phyloP scores from a whole-genome alignment of 2,329 filamentous ascomycete genomes.

The Lecanosticta acicola region DNA sequence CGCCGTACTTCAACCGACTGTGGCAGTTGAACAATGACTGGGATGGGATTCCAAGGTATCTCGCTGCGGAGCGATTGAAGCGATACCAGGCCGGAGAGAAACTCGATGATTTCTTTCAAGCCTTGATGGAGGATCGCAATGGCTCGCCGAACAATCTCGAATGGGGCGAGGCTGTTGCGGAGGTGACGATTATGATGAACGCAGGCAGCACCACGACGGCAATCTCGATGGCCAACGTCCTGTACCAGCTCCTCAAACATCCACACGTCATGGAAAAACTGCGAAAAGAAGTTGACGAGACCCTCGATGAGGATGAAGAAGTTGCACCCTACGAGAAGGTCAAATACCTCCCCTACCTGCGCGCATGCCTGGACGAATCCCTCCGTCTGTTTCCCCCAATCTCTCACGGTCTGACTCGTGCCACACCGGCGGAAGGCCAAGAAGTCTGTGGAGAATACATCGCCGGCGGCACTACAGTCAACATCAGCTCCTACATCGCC shows the following conservation, averaged over 20 bases:
- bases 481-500: slow-evolving; percentile 15
- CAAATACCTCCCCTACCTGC: slow-evolving; percentile 21
- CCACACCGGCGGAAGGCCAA: slow-evolving; percentile 15
- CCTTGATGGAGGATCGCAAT: slow-evolving; percentile 49
- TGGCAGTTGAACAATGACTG: slow-evolving; percentile 38
- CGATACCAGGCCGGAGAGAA: slow-evolving; percentile 50
- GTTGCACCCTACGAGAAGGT: slow-evolving; percentile 28
- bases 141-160: slow-evolving; percentile 45
- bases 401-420: slow-evolving; percentile 13
- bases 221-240: slow-evolving; percentile 36
- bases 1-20: slow-evolving; percentile 40
- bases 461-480: slow-evolving; percentile 14
- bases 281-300: slow-evolving; percentile 22
- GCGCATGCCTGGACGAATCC: slow-evolving; percentile 15
- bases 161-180: slow-evolving; percentile 55
- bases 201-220: slow-evolving; percentile 44
- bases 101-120: slow-evolving; percentile 55
- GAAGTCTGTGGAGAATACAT: slow-evolving; percentile 15
- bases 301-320: slow-evolving; percentile 44
- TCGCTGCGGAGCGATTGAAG: slow-evolving; percentile 40
- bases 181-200: slow-evolving; percentile 49
- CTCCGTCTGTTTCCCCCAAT: slow-evolving; percentile 18
- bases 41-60: slow-evolving; percentile 46
- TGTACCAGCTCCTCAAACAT: slow-evolving; percentile 35
- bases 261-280: slow-evolving; percentile 33